Conservation (phyloP, 75 land plant genomes). For the Selaginella moellendorffii region DNA sequence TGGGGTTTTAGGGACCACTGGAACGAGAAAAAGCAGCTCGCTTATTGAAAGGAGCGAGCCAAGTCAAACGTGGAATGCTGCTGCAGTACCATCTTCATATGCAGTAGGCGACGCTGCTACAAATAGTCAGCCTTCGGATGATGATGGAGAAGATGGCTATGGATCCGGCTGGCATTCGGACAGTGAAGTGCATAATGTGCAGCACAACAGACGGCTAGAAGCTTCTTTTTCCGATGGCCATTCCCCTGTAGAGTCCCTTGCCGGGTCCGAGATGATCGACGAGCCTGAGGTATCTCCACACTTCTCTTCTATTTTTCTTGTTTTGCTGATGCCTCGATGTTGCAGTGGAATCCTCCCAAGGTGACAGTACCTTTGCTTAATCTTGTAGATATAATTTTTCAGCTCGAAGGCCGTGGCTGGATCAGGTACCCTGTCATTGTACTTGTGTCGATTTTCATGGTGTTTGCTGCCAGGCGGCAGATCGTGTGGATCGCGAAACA, state of each 20-base stretch:
- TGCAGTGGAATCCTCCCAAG: conserved; percentile 95
- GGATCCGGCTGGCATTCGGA: conserved; percentile 64
- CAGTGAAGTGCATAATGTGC: conserved; percentile 36
- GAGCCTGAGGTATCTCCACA: conserved; percentile 58
- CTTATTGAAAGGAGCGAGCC: no score
- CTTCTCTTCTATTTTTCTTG: background rate
- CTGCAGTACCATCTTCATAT: background rate
- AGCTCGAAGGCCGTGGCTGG: conserved; percentile 95
- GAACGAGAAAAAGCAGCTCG: background rate
- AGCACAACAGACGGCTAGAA: background rate
- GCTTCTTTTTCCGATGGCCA: conserved; percentile 19
- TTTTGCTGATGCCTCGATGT: background rate
- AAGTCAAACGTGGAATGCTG: background rate
- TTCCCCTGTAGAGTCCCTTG: conserved; percentile 23
- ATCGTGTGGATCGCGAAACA: conserved; percentile 98
- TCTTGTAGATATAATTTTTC: conserved; percentile 81
- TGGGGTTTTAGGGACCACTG: conserved; percentile 20
- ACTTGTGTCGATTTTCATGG: no score
- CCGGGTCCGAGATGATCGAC: conserved; percentile 32
- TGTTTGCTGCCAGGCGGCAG: conserved; percentile 75
- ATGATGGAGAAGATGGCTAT: conserved; percentile 31
- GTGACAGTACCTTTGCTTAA: conserved; percentile 69
- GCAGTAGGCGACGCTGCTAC: background rate
- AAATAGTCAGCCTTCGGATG: conserved; percentile 38
- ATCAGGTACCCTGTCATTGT: no score